phyloP scores from a whole-genome alignment of 2,329 filamentous ascomycete species.

The Lasiodiplodia sp. region DNA sequence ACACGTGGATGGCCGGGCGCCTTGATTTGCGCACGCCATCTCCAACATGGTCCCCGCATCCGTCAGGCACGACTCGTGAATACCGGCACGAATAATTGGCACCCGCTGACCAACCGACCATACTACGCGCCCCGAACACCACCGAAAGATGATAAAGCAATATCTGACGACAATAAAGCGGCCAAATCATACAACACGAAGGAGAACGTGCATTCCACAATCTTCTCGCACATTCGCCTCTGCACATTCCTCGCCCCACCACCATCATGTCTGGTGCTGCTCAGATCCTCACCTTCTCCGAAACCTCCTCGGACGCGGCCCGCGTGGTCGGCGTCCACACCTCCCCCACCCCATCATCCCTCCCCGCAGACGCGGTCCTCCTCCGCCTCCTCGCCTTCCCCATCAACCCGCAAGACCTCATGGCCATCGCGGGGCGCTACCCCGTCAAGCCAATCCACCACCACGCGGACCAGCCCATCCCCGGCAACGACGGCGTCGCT shows the following conservation, averaged over 20 bases:
- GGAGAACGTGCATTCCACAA: too few species aligned
- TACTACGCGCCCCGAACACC: too few species aligned
- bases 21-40: neutral
- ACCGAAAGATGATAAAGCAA: too few species aligned
- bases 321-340: neutral
- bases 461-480: conserved; percentile 30
- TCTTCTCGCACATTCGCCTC: too few species aligned
- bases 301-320: neutral
- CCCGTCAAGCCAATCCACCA: conserved; percentile 34
- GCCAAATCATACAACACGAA: too few species aligned
- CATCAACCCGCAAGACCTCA: conserved; percentile 37
- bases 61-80: neutral
- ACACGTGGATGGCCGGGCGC: too few species aligned
- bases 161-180: too few species aligned
- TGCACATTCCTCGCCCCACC: neutral
- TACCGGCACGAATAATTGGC: neutral
- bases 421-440: conserved; percentile 36
- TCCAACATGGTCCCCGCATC: neutral
- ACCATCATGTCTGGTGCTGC: neutral
- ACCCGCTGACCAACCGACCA: too few species aligned
- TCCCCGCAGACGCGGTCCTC: conserved; percentile 3
- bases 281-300: conserved; percentile 5
- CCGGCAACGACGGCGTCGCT: conserved; percentile 36
- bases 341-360: neutral
- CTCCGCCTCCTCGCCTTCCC: conserved; percentile 36